Conservation (phyloP, 2,329 filamentous ascomycete species). For the Pyricularia pennisetigena region DNA sequence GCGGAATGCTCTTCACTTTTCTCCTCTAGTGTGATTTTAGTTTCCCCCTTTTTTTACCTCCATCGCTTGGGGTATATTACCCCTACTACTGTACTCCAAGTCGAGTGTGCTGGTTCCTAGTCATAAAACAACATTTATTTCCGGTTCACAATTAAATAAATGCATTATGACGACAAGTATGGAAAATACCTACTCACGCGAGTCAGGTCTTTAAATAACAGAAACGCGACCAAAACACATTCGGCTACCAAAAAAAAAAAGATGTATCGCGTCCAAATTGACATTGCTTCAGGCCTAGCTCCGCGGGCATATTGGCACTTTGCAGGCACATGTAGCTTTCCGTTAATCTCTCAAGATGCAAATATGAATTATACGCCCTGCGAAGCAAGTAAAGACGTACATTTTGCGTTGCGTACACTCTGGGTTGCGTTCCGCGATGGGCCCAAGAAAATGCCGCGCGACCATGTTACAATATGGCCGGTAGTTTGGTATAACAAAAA, state of each 20-base stretch:
- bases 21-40: no score
- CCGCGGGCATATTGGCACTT: background rate
- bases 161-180: background rate
- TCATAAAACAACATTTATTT: background rate
- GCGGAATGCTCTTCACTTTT: background rate
- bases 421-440: no score
- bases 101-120: background rate
- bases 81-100: background rate
- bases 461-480: background rate
- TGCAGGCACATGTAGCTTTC: background rate
- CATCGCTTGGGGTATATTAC: background rate
- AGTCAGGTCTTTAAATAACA: background rate
- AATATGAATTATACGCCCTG: no score
- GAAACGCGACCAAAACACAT: background rate
- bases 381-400: no score
- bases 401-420: no score
- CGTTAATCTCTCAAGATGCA: background rate
- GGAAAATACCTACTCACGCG: background rate
- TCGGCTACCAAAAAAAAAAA: background rate
- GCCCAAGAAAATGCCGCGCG: background rate
- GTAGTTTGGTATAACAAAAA: background rate
- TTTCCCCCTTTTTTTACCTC: background rate
- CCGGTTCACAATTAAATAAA: background rate
- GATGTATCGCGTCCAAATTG: background rate
- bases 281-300: background rate